phyloP scores from a whole-genome alignment of 768 basidiomycete genomes.

The Suillus fuscotomentosus region DNA sequence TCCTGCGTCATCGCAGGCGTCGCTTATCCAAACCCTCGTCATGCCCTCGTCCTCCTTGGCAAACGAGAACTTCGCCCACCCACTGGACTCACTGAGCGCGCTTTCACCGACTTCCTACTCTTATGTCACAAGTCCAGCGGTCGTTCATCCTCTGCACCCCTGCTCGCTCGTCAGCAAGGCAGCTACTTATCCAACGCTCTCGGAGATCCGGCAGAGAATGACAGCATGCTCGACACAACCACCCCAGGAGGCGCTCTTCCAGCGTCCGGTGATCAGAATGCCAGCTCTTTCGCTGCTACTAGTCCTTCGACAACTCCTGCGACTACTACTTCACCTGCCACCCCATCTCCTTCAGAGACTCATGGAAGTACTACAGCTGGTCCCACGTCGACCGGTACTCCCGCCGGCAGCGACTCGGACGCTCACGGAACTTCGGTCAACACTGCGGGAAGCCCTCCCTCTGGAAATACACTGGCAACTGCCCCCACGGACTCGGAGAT shows the following conservation, averaged over 20 bases:
- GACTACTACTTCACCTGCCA: not conserved
- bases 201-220: not conserved
- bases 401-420: not conserved
- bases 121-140: conserved; percentile 23
- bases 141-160: conserved; percentile 6
- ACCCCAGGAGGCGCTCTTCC: not conserved
- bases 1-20: conserved; percentile 27
- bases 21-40: conserved; percentile 20
- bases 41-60: conserved; percentile 22
- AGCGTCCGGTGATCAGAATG: not conserved
- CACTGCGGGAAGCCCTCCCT: not conserved
- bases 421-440: not conserved
- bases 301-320: not conserved
- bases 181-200: conserved; percentile 5
- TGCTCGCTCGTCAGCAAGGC: conserved; percentile 24
- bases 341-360: not conserved
- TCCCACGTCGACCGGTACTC: not conserved
- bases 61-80: conserved; percentile 19
- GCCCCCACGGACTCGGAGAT: not conserved
- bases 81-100: conserved; percentile 18
- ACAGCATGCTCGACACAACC: not conserved
- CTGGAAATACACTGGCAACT: not conserved
- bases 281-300: not conserved
- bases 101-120: conserved; percentile 25
- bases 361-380: not conserved